Evolutionary conservation across 2,329 filamentous ascomycete species (phyloP), one percentile per base, ranked within the genome.

Genomic region (Aphanocladium album): DNA sequence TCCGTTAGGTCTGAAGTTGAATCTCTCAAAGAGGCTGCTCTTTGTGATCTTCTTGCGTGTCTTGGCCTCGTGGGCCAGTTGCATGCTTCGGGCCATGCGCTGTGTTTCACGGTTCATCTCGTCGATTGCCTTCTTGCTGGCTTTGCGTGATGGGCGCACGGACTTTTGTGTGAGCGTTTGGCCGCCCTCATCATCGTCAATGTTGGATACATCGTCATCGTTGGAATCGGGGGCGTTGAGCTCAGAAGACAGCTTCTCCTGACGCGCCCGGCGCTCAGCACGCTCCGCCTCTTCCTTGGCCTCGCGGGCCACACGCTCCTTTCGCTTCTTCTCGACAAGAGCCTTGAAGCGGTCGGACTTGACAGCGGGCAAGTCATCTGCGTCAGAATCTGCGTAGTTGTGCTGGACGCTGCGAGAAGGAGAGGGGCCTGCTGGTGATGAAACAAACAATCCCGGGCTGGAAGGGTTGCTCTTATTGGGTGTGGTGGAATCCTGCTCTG

Each of bases 81-180:
- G 93, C 84, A 96, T 90, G 70, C 89, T 96, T 65, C 95, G 84
- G 66, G 85, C 88, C 77, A 99, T 85, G 33, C 95, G 86, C 76
- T 99, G 95, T 1, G 93, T 97, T 74, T 99, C 95, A 61, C 91
- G 85, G 67, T 89, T 89, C 89, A 99, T 97, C 67, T 98, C 93
- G 71, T 97, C 91, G 46, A 97, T 73, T 0, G 95, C 95, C 75
- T 92, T 97, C 77, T 93, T 98, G 77, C 93, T 93, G 0, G 95
- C 93, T 71, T 95, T 96, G 14, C 95, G 85, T 11, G 84, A 82
- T 5, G 91, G 88, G 4, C 88, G 85, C 27, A 83, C 80, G 43
- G 39, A 46, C 21, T 37, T 56, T 69, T 93, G 89, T 0, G 89
- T 90, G 49, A 95, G 77, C 63, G 79, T 84, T 47, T 79, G 80